These are phyloP conservation scores for Xylariaceae sp. DNA, from an alignment of 2,329 filamentous ascomycete genomes.

Conservation along the genomic window DNA sequence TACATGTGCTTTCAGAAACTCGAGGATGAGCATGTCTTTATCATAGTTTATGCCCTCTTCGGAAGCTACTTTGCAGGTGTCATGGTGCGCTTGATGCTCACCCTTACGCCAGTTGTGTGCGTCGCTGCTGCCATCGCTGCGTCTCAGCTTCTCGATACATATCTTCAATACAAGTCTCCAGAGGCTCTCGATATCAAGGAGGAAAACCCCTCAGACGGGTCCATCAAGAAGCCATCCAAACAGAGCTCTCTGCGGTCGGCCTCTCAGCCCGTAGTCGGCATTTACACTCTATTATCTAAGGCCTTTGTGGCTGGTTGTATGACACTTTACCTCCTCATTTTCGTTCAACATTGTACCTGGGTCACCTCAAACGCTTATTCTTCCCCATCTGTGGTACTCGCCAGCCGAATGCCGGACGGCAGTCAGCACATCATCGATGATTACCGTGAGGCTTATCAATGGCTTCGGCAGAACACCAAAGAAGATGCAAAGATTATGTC, in stretches of 20 bases:
- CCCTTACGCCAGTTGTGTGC: conserved; percentile 93
- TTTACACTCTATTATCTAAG: conserved; percentile 84
- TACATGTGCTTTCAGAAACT: conserved; percentile 97
- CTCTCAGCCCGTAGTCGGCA: conserved; percentile 76
- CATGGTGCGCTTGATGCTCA: conserved; percentile 99
- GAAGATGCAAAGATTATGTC: conserved; percentile 98
- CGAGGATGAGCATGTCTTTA: conserved; percentile 94
- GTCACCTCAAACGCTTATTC: conserved; percentile 99
- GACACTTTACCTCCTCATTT: conserved; percentile 83
- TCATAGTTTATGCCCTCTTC: conserved; percentile 96
- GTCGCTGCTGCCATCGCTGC: conserved; percentile 88
- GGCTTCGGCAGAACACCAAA: conserved; percentile 95
- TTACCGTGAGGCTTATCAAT: conserved; percentile 99
- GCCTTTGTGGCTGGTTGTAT: conserved; percentile 73
- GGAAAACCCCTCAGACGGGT: conserved; percentile 55
- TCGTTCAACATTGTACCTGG: conserved; percentile 98
- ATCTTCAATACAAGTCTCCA: conserved; percentile 72
- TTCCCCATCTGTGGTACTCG: conserved; percentile 94
- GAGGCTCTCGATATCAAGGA: conserved; percentile 52
- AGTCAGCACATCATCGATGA: conserved; percentile 99
- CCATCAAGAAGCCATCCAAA: conserved; percentile 62
- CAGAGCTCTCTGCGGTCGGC: conserved; percentile 70
- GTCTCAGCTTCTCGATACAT: conserved; percentile 88
- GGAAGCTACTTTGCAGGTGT: conserved; percentile 98
- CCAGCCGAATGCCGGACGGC: conserved; percentile 89